These are phyloP conservation scores for Wallacemonas collosoma DNA, from an alignment of 208 protist genomes.

Conservation along the genomic window DNA sequence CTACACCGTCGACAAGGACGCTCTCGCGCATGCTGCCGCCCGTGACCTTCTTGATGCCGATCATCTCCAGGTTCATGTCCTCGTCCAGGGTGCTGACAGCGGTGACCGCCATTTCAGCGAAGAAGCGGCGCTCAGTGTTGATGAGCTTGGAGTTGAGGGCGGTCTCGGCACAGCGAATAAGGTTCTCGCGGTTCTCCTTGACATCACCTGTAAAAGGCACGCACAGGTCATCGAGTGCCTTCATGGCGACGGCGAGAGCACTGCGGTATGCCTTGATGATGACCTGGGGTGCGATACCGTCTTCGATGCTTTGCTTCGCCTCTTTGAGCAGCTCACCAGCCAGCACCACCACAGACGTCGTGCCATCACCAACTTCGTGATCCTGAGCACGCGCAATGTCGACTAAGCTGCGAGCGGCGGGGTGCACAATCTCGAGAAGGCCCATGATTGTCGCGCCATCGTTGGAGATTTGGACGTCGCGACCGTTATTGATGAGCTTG, in stretches of 20 bases:
- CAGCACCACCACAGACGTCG: slow-evolving; percentile 99
- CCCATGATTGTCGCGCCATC: slow-evolving; percentile 99
- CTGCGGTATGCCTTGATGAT: slow-evolving; percentile 97
- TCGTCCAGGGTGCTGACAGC: slow-evolving; percentile 96
- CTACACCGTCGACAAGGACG: slow-evolving; percentile 99
- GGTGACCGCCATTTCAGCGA: slow-evolving; percentile 99
- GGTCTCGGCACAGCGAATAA: slow-evolving; percentile 97
- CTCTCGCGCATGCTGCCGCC: slow-evolving; percentile 99
- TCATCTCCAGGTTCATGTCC: slow-evolving; percentile 97
- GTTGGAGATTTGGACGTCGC: slow-evolving; percentile 99
- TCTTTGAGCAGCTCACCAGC: slow-evolving; percentile 98
- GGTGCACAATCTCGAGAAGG: slow-evolving; percentile 99
- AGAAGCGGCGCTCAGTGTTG: slow-evolving; percentile 95
- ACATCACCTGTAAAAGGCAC: slow-evolving; percentile 86
- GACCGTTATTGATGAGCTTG: slow-evolving; percentile 98
- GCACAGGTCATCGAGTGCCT: slow-evolving; percentile 92
- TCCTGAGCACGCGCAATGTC: slow-evolving; percentile 99
- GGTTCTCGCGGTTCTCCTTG: slow-evolving; percentile 57
- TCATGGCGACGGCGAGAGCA: slow-evolving; percentile 78
- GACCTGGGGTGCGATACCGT: slow-evolving; percentile 99
- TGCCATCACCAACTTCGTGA: slow-evolving; percentile 99
- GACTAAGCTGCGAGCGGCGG: slow-evolving; percentile 98
- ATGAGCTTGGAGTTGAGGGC: slow-evolving; percentile 99
- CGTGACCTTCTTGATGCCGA: slow-evolving; percentile 99
- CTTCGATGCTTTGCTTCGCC: slow-evolving; percentile 98